Evolutionary conservation across 805 yeast genomes (phyloP).

Genomic region (Wickerhamia fluorescens): DNA sequence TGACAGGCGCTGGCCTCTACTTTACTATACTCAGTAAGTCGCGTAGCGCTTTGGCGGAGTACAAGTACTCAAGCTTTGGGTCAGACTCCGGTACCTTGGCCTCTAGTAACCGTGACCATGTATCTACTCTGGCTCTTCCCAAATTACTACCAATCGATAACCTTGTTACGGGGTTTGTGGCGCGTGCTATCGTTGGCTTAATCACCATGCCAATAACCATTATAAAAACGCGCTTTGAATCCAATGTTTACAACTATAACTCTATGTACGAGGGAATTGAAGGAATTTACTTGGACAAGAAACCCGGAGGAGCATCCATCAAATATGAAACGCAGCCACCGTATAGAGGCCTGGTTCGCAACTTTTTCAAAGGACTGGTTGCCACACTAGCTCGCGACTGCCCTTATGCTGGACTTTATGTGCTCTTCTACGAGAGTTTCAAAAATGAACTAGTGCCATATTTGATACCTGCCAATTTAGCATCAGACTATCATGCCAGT

Average conservation of each 20-base stretch:
- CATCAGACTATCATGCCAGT: conserved; percentile 17
- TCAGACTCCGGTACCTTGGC: too few species aligned
- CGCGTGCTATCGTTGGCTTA: conserved; percentile 77
- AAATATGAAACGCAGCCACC: conserved; percentile 3
- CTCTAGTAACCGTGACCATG: too few species aligned
- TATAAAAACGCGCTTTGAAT: conserved; percentile 82
- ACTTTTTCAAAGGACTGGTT: conserved; percentile 81
- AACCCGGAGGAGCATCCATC: conserved; percentile 9
- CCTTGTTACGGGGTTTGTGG: conserved; percentile 65
- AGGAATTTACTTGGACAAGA: conserved; percentile 38
- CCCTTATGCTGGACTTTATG: conserved; percentile 93
- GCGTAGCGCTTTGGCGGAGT: conserved; percentile 43
- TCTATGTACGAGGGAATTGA: conserved; percentile 55
- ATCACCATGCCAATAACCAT: conserved; percentile 93
- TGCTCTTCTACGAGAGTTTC: conserved; percentile 72
- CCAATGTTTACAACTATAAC: conserved; percentile 63
- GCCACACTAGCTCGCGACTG: conserved; percentile 89
- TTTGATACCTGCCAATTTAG: conserved; percentile 2
- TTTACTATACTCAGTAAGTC: conserved; percentile 62
- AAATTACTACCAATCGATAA: conserved; percentile 64
- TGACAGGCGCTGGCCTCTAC: conserved; percentile 85
- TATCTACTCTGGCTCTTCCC: conserved; percentile 53
- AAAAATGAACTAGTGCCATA: conserved; percentile 50
- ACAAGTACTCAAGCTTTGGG: conserved; percentile 2
- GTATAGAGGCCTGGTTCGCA: conserved; percentile 34